Evolutionary conservation across 352 stramenopile genomes (phyloP).

Genomic region (Pythium apleroticum): DNA sequence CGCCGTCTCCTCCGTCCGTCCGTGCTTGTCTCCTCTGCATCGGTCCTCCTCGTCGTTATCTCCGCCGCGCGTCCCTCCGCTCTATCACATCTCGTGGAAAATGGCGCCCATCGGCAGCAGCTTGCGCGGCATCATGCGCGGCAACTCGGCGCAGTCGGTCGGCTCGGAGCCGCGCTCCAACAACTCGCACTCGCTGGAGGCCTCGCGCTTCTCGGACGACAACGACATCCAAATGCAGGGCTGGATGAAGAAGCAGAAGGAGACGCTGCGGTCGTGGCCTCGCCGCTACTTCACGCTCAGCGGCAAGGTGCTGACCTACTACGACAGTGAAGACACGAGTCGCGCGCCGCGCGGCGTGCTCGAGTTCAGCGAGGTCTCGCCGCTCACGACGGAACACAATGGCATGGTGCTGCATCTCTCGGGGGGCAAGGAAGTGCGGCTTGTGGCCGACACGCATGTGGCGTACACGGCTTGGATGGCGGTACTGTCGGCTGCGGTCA

Average conservation of each 20-base stretch:
- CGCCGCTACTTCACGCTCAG: conserved; percentile 74
- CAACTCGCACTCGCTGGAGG: conserved; percentile 34
- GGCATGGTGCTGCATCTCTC: conserved; percentile 66
- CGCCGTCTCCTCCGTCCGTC: background rate
- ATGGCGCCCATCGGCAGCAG: conserved; percentile 59
- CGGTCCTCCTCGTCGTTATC: background rate
- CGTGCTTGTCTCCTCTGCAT: background rate
- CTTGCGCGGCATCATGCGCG: conserved; percentile 65
- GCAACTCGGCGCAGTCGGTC: conserved; percentile 46
- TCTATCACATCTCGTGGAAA: background rate
- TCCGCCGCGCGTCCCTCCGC: background rate
- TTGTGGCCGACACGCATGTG: conserved; percentile 79
- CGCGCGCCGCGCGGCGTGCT: conserved; percentile 58
- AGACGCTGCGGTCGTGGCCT: conserved; percentile 67
- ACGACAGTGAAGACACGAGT: conserved; percentile 75
- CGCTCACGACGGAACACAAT: conserved; percentile 75
- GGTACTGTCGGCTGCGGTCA: conserved; percentile 62
- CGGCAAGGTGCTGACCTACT: conserved; percentile 74
- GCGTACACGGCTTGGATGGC: conserved; percentile 79
- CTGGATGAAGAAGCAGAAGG: conserved; percentile 86
- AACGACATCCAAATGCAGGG: conserved; percentile 79
- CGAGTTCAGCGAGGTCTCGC: conserved; percentile 67
- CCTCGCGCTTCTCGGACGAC: conserved; percentile 54
- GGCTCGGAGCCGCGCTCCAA: conserved; percentile 16
- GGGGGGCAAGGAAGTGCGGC: conserved; percentile 66